phyloP scores from a whole-genome alignment of 2,329 filamentous ascomycete species.

The Colletotrichum lupini region DNA sequence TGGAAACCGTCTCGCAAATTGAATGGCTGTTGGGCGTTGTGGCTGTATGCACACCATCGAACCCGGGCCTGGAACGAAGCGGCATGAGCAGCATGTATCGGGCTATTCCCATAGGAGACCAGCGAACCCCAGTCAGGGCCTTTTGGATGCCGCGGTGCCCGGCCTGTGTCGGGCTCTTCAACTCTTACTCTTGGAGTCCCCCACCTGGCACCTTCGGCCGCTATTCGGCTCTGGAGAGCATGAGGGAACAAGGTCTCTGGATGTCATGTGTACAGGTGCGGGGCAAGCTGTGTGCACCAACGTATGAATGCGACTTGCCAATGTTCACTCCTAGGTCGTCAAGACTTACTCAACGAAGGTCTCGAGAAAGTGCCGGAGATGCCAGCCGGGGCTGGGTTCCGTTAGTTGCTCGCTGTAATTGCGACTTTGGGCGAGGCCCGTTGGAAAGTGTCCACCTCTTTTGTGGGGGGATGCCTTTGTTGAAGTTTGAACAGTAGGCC shows the following conservation, averaged over 20 bases:
- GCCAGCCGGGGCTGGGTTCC: not conserved
- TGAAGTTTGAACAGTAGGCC: not conserved
- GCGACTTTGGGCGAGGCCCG: not conserved
- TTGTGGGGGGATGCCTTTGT: not conserved
- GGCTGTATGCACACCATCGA: constrained; percentile 27
- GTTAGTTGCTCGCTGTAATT: not conserved
- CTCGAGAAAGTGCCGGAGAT: not conserved
- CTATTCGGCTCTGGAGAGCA: constrained; percentile 17
- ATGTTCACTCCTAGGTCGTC: not conserved
- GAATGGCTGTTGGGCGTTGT: constrained; percentile 22
- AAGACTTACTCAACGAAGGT: not conserved
- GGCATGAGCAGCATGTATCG: constrained; percentile 18
- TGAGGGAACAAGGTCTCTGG: not conserved
- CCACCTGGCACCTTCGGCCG: not conserved
- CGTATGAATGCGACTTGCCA: constrained; percentile 7
- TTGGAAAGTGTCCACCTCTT: not conserved
- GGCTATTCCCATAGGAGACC: constrained; percentile 9
- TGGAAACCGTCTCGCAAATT: not conserved
- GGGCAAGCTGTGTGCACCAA: constrained; percentile 10
- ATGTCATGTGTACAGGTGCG: constrained; percentile 27
- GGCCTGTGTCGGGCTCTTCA: constrained; percentile 7
- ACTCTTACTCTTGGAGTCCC: not conserved
- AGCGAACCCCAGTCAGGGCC: not conserved
- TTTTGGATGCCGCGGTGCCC: constrained; percentile 16
- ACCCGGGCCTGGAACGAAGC: constrained; percentile 20